Base-by-base conservation (phyloP, 2,329 filamentous ascomycete species). In the Ampelomyces quisqualis region DNA sequence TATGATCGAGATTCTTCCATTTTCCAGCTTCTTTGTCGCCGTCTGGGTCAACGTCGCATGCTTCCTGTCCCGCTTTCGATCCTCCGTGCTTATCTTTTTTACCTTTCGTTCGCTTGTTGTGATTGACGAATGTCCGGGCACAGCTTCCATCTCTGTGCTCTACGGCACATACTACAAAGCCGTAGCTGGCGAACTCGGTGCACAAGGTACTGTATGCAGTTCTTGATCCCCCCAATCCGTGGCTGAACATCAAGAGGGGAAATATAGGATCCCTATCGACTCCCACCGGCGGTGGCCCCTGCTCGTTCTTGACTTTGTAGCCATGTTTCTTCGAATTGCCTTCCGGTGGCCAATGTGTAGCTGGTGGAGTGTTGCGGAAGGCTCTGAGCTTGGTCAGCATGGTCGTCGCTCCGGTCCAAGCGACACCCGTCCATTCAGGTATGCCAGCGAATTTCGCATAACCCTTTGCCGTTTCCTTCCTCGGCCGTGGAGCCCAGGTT, bases 111-210 rank as follows among this genome's bases (percentile, higher is more conserved):
- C 69, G 55, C 33, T 69, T 68, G 0, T 73, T 70, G 31, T 82
- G 72, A 51, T 83, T 85, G 41, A 85, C 73, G 44, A 77, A 79
- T 0, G 78, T 80, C 33, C 81, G 69, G 3, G 82, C 79, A 3
- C 79, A 80, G 40, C 77, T 81, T 1, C 82, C 82, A 57, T 85
- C 82, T 19, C 82, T 67, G 59, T 86, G 82, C 62, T 86, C 82
- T 17, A 86, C 57, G 0, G 81, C 80, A 22, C 81, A 76, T 0
- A 86, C 80, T 1, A 86, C 70, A 51, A 85, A 83, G 0, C 82
- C 81, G 50, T 83, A 81, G 55, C 79, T 82, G 0, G 81, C 82
- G 49, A 86, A 78, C 29, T 86, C 81, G 6, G 81, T 80, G 50
- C 81, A 85, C 2, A 85, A 70, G 11, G 76, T 75, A 13, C 78